Conservation (phyloP, 2,329 filamentous ascomycete genomes). For the Thielaviopsis populi region DNA sequence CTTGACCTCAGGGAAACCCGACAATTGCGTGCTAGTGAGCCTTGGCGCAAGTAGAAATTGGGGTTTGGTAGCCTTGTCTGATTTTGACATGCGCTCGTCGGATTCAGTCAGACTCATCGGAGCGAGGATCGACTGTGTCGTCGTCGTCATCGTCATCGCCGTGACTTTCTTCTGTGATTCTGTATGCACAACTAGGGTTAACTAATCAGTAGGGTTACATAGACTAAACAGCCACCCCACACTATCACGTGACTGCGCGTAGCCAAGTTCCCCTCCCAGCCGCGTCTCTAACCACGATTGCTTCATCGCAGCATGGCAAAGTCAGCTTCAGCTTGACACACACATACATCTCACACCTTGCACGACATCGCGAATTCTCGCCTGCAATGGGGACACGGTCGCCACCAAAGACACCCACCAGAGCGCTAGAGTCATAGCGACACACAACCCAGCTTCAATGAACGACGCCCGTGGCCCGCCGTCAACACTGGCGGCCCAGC, state of each 20-base stretch:
- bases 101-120: background rate
- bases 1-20: background rate
- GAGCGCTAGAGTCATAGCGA: background rate
- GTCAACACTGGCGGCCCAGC: slow-evolving; percentile 75
- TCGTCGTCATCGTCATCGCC: no score
- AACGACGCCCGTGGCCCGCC: slow-evolving; percentile 34
- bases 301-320: no score
- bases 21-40: background rate
- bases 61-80: background rate
- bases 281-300: background rate
- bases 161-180: no score
- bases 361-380: background rate
- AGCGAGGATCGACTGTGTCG: no score
- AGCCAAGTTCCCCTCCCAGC: background rate
- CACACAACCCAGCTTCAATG: background rate
- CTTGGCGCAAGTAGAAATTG: background rate
- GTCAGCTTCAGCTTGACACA: no score
- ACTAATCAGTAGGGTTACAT: background rate
- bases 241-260: slow-evolving; percentile 3
- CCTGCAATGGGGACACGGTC: background rate
- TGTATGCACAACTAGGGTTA: background rate
- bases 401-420: background rate
- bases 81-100: background rate
- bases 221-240: no score
- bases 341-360: no score